Evolutionary conservation across 108 stramenopile genomes (phyloP).

Genomic region (Stephanodiscus triporus): DNA sequence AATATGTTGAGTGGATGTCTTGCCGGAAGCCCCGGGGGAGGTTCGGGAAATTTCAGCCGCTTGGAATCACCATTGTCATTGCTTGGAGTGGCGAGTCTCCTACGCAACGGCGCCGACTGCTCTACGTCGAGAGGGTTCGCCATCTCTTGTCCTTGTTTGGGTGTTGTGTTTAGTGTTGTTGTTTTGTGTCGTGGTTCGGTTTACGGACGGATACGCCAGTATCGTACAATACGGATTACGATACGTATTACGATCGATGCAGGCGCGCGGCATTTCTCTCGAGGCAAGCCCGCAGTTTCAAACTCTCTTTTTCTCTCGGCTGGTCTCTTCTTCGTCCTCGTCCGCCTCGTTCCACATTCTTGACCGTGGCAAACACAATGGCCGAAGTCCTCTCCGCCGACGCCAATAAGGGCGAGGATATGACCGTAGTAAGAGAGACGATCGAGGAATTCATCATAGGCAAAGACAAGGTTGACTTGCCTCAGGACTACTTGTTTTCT

Average conservation of each 20-base stretch:
- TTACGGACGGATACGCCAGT: no score
- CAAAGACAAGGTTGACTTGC: neutral
- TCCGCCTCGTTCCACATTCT: no score
- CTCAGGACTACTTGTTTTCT: constrained; percentile 7
- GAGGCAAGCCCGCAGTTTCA: no score
- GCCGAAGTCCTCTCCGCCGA: constrained; percentile 3
- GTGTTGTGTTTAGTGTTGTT: no score
- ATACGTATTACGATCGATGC: no score
- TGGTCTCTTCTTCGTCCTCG: no score
- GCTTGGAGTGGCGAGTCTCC: constrained; percentile 7
- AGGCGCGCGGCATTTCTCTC: no score
- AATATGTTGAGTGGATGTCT: constrained; percentile 64
- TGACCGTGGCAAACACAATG: neutral
- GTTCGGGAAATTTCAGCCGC: neutral
- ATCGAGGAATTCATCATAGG: constrained; percentile 1
- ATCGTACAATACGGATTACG: no score
- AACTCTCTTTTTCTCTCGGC: no score
- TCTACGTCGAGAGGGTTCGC: constrained; percentile 13
- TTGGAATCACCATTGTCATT: neutral
- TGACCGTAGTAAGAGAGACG: neutral
- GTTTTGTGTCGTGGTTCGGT: neutral
- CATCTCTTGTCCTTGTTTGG: no score
- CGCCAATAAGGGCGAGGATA: neutral
- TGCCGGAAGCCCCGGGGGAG: constrained; percentile 35
- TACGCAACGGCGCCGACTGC: constrained; percentile 15